A percentile compares a stretch with the other conserved stretches of the same genome.
Conservation (phyloP, 148 eudicot species). For the Tetragonia tetragonoides region DNA sequence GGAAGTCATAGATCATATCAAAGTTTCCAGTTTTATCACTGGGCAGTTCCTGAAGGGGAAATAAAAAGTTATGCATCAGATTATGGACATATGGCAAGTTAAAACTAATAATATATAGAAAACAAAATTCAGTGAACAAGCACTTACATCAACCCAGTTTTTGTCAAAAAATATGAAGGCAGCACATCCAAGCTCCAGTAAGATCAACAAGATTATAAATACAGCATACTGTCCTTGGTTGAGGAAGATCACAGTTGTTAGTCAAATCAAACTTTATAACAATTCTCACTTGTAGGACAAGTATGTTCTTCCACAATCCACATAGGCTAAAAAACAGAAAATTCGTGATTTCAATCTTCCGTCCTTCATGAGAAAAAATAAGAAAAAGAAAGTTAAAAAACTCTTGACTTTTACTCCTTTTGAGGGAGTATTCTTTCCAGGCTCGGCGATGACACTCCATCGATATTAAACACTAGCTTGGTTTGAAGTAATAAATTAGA, state of each 20-base stretch:
- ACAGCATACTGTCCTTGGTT: slow-evolving; percentile 64
- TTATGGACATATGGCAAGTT: neutral
- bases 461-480: too few species aligned
- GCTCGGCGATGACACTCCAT: too few species aligned
- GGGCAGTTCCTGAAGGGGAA: slow-evolving; percentile 59
- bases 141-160: slow-evolving; percentile 74
- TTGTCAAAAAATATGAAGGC: slow-evolving; percentile 82
- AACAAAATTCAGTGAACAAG: neutral
- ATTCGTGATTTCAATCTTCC: too few species aligned
- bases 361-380: neutral
- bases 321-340: neutral
- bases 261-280: neutral
- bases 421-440: too few species aligned
- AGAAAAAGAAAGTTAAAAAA: neutral
- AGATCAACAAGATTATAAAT: slow-evolving; percentile 68
- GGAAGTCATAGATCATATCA: slow-evolving; percentile 63
- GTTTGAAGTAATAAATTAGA: too few species aligned
- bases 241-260: slow-evolving; percentile 43
- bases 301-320: neutral
- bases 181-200: slow-evolving; percentile 76
- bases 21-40: slow-evolving; percentile 82
- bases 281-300: neutral
- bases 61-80: neutral
- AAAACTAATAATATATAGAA: neutral
- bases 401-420: too few species aligned